Base-by-base conservation (phyloP, 2,329 filamentous ascomycete genomes). In the Pseudocercospora fuligena region DNA sequence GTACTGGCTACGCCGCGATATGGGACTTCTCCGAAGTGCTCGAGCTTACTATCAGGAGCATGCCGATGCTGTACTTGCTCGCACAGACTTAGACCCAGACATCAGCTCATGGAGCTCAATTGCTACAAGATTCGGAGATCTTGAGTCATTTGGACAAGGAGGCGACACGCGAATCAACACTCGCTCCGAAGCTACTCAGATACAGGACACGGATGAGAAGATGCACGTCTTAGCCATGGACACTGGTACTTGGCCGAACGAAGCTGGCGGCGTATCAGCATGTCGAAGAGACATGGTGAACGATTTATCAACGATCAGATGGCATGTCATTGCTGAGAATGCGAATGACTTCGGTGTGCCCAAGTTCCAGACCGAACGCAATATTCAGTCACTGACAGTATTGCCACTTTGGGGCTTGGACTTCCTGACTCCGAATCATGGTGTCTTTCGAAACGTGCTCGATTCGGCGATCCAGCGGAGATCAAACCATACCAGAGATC, bases 101-200 rank as follows among this genome's bases (percentile, higher is more conserved):
- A 83, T 86, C 43, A 84, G 82, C 64, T 82, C 82, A 25, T 86
- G 84, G 84, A 84, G 82, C 9, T 81, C 83, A 1, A 76, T 86
- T 16, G 83, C 84, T 2, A 80, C 84, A 63, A 84, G 84, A 54
- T 80, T 84, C 60, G 83, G 82, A 62, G 84, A 86, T 72, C 75
- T 85, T 16, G 82, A 83, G 72, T 84, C 80, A 66, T 85, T 85
- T 62, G 83, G 84, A 6, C 81, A 83, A 63, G 84, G 84, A n/a
- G 84, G 84, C 23, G 84, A 86, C 72, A 80, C 84, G 3, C 81
- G 84, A 47, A 81, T 84, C 61, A 83, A 84, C 67, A 86, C 83
- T 0, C 75, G 82, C 46, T 83, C 81, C 0, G 82, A 82, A 66
- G 77, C 82, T 21, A 77, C 82, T n/a, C 77, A 79, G 61, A 64